A percentile compares a stretch with the other conserved stretches of the same genome.
Evolutionary conservation across 75 land plant genomes (phyloP).

Genomic region (Pinus tabuliformis): DNA sequence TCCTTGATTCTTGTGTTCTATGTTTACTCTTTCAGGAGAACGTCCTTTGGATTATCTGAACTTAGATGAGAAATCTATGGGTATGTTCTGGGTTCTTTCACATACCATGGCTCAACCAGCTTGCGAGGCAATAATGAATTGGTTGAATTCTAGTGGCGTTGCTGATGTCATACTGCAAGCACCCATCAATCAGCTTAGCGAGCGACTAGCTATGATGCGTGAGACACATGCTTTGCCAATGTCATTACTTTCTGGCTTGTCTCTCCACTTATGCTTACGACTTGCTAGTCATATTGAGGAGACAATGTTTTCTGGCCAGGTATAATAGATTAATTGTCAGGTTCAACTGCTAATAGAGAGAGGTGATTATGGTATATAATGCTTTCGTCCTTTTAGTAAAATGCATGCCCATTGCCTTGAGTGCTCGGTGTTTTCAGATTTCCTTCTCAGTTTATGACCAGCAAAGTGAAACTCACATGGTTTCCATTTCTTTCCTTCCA

Average conservation of each 20-base stretch:
- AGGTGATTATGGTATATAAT: neutral
- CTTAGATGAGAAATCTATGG: constrained; percentile 90
- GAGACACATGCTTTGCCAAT: constrained; percentile 88
- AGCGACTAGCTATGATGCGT: constrained; percentile 65
- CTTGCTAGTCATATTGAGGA: constrained; percentile 83
- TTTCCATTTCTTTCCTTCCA: neutral
- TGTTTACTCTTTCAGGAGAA: constrained; percentile 55
- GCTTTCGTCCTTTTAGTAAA: neutral
- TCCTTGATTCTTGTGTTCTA: constrained; percentile 8
- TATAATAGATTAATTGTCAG: constrained; percentile 11
- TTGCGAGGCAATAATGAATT: constrained; percentile 85
- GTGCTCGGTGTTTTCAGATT: neutral
- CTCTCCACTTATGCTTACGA: constrained; percentile 73
- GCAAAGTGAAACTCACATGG: neutral
- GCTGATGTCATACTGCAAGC: constrained; percentile 48
- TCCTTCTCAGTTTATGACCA: neutral
- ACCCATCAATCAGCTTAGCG: constrained; percentile 60
- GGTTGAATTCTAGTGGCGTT: constrained; percentile 78
- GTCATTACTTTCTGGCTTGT: constrained; percentile 81
- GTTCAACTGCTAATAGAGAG: neutral
- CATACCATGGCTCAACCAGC: constrained; percentile 94
- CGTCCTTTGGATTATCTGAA: constrained; percentile 81
- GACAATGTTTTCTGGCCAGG: constrained; percentile 88
- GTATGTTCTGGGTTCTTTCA: constrained; percentile 99
- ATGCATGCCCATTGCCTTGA: neutral